Conservation (phyloP, 371 early-diverging fungal genomes). For the Mortierella sp. region DNA sequence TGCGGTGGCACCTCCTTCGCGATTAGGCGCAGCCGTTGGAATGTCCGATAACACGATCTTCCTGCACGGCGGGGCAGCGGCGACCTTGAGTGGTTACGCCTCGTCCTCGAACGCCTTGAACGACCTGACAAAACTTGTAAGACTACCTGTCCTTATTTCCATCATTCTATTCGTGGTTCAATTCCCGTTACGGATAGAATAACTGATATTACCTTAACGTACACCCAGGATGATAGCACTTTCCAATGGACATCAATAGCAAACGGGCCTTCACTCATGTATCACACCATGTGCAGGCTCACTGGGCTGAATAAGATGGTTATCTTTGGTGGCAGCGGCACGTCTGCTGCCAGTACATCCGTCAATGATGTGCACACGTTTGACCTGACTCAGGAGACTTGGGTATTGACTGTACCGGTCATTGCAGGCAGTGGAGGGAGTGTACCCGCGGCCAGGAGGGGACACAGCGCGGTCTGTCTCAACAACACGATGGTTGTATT, state of each 20-base stretch:
- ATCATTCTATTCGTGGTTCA: too few species aligned
- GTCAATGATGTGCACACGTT: conserved; percentile 26
- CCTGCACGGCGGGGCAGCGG: conserved; percentile 34
- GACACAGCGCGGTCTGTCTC: conserved; percentile 37
- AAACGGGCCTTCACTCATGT: conserved; percentile 43
- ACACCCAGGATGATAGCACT: conserved; percentile 44
- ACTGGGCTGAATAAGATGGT: conserved; percentile 38
- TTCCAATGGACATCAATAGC: conserved; percentile 42
- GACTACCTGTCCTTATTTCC: not conserved
- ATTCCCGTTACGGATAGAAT: too few species aligned
- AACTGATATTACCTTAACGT: too few species aligned
- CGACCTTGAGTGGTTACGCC: conserved; percentile 16
- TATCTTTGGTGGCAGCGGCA: conserved; percentile 45
- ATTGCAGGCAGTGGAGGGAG: conserved; percentile 21
- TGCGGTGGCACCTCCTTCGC: conserved; percentile 15
- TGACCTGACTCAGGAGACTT: conserved; percentile 19
- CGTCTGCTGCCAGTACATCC: not conserved
- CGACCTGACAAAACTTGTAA: conserved; percentile 39
- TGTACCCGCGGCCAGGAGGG: conserved; percentile 36
- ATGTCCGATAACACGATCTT: conserved; percentile 14
- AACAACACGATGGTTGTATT: conserved; percentile 48
- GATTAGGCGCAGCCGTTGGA: conserved; percentile 49
- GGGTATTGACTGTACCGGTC: conserved; percentile 17
- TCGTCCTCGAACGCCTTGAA: conserved; percentile 13
- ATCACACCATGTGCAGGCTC: conserved; percentile 49